phyloP scores from a whole-genome alignment of 1,284 basidiomycete species.

The Cryptococcus hybrid region DNA sequence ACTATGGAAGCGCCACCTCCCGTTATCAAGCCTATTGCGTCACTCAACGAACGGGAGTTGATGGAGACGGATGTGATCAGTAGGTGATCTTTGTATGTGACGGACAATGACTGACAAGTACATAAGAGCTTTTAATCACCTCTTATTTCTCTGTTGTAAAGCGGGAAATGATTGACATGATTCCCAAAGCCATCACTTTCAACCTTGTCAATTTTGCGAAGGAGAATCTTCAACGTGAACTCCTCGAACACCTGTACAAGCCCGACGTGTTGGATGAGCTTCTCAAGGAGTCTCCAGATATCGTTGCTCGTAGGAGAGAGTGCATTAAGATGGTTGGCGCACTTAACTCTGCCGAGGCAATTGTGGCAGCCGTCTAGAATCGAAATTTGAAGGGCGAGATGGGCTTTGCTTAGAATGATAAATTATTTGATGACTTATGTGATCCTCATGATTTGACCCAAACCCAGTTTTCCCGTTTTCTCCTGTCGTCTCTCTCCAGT shows the following conservation, averaged over 20 bases:
- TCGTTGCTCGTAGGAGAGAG: constrained; percentile 62
- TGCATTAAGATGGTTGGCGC: constrained; percentile 83
- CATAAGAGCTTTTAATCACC: constrained; percentile 78
- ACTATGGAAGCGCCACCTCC: constrained; percentile 91
- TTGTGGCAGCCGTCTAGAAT: constrained; percentile 39
- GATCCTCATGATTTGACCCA: neutral
- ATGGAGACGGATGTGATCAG: constrained; percentile 99
- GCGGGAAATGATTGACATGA: constrained; percentile 99
- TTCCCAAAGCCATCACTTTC: constrained; percentile 93
- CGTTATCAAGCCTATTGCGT: constrained; percentile 86
- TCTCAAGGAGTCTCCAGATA: constrained; percentile 73
- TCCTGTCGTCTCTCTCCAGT: too few species aligned
- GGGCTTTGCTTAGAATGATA: neutral
- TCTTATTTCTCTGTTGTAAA: constrained; percentile 98
- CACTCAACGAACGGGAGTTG: constrained; percentile 88
- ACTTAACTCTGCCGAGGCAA: constrained; percentile 87
- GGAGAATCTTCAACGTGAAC: constrained; percentile 61
- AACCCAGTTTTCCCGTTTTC: too few species aligned
- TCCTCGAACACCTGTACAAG: constrained; percentile 53
- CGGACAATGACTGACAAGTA: neutral
- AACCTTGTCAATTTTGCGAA: constrained; percentile 91
- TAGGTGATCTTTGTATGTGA: constrained; percentile 52
- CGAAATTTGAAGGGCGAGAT: neutral
- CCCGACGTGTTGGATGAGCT: constrained; percentile 88
- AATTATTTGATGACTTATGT: neutral